Base-by-base conservation (phyloP, 306 rosid species). In the Trifolium subterraneum region DNA sequence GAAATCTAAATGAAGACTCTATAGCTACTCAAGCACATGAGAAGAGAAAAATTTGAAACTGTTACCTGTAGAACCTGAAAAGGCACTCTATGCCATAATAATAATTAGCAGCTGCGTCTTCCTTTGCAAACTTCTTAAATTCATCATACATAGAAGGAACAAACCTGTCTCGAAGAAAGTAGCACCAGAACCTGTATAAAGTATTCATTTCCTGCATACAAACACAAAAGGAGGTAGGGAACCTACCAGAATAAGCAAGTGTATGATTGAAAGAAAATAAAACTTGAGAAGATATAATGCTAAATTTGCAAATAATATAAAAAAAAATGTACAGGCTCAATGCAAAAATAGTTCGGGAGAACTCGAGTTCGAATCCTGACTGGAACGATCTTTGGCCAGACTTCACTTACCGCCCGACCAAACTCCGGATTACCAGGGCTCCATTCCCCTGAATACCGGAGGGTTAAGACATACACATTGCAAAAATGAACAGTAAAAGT, bases 201-300 rank as follows among this genome's bases (percentile, higher is more conserved):
- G 97, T 92, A 81, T 94, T 94, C 99, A 94, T 92, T 90, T 94
- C 98, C 98, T 92, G 96, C 89, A 81, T 41, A 47, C n/a, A 68
- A 38, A 79, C 27, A 65, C 35, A 62, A 51, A 73, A 56, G 68
- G 10, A 38, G 62, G 68, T 1, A 22, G 31, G 47, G 56, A 59
- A 77, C 12, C 64, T 13, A 44, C 7, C 58, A 38, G 39, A 47
- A 50, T 63, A 45, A 79, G 71, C 58, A 71, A 54, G 29, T 61
- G 73, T 56, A 25, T 50, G 71, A 44, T 72, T 9, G 12, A 61
- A 54, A 64, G 18, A 35, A 27, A 66, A 80, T 7, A 56, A 65
- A 9, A 15, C 10, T 13, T 27, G 19, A 81, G 69, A 66, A 78
- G 5, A 63, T 22, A 55, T 7, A 14, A 62, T 39, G 22, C 10